A percentile compares a stretch with the other conserved stretches of the same genome.
Evolutionary conservation across 768 basidiomycete genomes (phyloP).

Genomic region (Hygrophorus pudorinus): DNA sequence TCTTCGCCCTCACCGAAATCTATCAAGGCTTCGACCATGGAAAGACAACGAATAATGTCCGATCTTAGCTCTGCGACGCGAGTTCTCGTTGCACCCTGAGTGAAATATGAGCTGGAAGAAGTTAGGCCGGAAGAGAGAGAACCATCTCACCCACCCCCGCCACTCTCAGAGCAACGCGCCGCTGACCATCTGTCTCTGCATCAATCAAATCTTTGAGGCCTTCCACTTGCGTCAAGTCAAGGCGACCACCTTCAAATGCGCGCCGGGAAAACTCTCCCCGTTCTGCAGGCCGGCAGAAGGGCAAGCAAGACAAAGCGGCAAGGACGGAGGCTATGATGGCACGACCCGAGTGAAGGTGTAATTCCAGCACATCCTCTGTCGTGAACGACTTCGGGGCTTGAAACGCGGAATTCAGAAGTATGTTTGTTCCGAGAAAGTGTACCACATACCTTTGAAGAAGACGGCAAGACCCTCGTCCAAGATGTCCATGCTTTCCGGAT

Average conservation of each 20-base stretch:
- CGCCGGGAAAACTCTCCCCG: constrained; percentile 85
- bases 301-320: constrained; percentile 46
- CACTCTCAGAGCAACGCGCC: constrained; percentile 59
- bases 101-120: constrained; percentile 5
- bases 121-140: background rate
- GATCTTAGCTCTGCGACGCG: constrained; percentile 56
- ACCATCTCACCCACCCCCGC: constrained; percentile 45
- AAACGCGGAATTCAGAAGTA: background rate
- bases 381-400: constrained; percentile 77
- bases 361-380: constrained; percentile 69
- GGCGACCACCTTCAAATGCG: constrained; percentile 68
- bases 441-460: constrained; percentile 60
- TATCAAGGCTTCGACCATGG: constrained; percentile 80
- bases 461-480: constrained; percentile 78
- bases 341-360: constrained; percentile 82
- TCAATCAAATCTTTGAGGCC: constrained; percentile 81
- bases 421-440: background rate
- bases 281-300: constrained; percentile 66
- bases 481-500: constrained; percentile 47
- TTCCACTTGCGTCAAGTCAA: constrained; percentile 86
- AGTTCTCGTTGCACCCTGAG: constrained; percentile 51
- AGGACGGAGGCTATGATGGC: constrained; percentile 71
- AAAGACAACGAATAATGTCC: constrained; percentile 62
- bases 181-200: constrained; percentile 78
- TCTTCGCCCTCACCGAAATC: constrained; percentile 93